Base-by-base conservation (phyloP, 2,329 filamentous ascomycete species). In the Fusarium citri region DNA sequence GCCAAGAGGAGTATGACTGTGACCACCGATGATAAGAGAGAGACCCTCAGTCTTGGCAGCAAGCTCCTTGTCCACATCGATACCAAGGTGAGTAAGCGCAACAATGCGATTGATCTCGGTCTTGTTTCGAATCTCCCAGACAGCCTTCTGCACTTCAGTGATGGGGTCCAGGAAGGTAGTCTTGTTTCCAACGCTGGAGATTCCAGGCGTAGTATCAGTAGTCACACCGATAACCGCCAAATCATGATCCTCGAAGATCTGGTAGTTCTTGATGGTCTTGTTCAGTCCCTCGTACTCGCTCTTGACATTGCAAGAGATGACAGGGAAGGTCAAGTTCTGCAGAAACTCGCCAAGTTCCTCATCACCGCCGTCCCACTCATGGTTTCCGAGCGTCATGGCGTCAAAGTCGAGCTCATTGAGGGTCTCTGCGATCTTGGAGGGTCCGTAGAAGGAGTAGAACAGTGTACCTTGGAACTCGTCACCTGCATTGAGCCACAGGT, bases 401-500 rank as follows among this genome's bases (percentile, higher is more conserved):
- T 90, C 87, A 69, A 91, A 90, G n/a, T 85, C 84, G 51, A 91
- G 80, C 75, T 89, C 83, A 67, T 92, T 92, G 64, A 91, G 79
- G 0, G 87, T 89, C 72, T 90, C 85, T 50, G 88, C 88, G 67
- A 91, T 91, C 83, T 91, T 91, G 80, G 90, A 88, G 25, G 88
- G 87, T 18, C 86, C 86, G 73, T 91, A 91, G 77, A 86, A 91
- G 6, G 85, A 85, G 79, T 90, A 91, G 81, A 90, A 91, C 10
- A 91, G 82, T 1, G 89, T 91, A 56, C 89, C 89, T 72, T 91
- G 87, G 75, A 91, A 91, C 75, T 91, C 89, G 71, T 91, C 89
- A n/a, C 89, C 89, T 4, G 86, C 87, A 59, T 91, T 90, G 47
- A 91, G 80, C 80, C 88, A 87, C 18, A 91, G 80, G 58, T 87